Base-by-base conservation (phyloP, 2,329 filamentous ascomycete genomes). In the Fusarium duplospermum region DNA sequence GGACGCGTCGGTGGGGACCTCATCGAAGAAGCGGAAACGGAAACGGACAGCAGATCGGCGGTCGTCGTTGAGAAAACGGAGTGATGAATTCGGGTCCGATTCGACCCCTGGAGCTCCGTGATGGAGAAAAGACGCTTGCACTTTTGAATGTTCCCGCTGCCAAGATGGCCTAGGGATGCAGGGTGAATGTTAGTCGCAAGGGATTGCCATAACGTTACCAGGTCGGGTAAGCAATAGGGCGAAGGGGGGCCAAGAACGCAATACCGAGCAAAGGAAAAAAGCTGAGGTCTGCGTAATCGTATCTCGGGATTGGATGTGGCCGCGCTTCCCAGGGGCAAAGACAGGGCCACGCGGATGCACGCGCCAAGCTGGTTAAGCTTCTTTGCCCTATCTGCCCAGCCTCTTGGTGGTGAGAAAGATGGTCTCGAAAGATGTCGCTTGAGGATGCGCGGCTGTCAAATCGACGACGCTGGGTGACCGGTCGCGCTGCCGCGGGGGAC, bases 321-420 rank as follows among this genome's bases (percentile, higher is more conserved):
- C 71, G 73, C 64, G 64, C 60, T 70, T 73, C 73, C 47, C 76
- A 78, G 76, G 76, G 76, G 74, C 70, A 71, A 71, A 52, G 47
- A 29, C 47, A 29, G 64, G 50, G 42, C 70, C 66, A 72, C 72
- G 76, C 71, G 75, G 74, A 75, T 72, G 62, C 56, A 69, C 63
- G 72, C 68, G 74, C 74, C 76, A 77, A 76, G 74, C 67, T 42
- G 74, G 70, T 78, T 77, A 77, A 77, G 76, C 76, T 77, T 77
- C 76, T 77, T 77, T 69, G 50, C 64, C 56, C 65, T 63, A 68
- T 65, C 35, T 63, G 68, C 69, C 72, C 66, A 71, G 66, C 54
- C 68, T 64, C 45, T 68, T 59, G 50, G 50, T 62, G 4, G 20
- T 64, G 18, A 31, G 24, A 31, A 36, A 67, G n/a, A 45, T 22